phyloP scores from a whole-genome alignment of 1,284 basidiomycete genomes.

The Ceratobasidium sp. region DNA sequence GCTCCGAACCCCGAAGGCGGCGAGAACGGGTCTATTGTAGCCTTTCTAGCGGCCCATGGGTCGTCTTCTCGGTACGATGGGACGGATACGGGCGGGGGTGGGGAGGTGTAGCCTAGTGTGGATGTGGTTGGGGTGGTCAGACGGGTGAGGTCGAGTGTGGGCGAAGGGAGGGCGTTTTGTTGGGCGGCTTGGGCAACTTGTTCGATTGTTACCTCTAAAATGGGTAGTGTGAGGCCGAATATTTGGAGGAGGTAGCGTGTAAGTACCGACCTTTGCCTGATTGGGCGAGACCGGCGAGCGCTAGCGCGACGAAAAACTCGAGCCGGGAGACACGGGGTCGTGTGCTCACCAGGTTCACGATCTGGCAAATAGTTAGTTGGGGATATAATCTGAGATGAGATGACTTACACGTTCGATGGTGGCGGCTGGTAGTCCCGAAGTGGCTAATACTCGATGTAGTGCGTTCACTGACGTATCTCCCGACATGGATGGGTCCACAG shows the following conservation, averaged over 20 bases:
- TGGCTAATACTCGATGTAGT: slow-evolving; percentile 80
- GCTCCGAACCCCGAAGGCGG: slow-evolving; percentile 1
- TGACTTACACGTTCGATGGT: slow-evolving; percentile 80
- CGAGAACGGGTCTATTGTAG: slow-evolving; percentile 43
- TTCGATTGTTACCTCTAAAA: slow-evolving; percentile 80
- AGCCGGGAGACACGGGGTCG: slow-evolving; percentile 81
- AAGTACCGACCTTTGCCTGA: slow-evolving; percentile 73
- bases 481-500: slow-evolving; percentile 73
- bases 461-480: slow-evolving; percentile 85
- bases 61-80: slow-evolving; percentile 69
- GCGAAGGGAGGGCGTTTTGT: slow-evolving; percentile 77
- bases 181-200: slow-evolving; percentile 79
- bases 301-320: slow-evolving; percentile 90
- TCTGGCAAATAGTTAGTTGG: slow-evolving; percentile 63
- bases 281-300: slow-evolving; percentile 88
- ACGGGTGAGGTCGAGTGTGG: slow-evolving; percentile 70
- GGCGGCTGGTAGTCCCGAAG: slow-evolving; percentile 80
- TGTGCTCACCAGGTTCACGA: slow-evolving; percentile 84
- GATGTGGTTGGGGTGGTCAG: slow-evolving; percentile 63
- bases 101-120: slow-evolving; percentile 61
- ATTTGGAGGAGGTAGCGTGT: slow-evolving; percentile 46
- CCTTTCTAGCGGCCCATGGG: slow-evolving; percentile 71
- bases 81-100: slow-evolving; percentile 55
- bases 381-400: slow-evolving; percentile 11
- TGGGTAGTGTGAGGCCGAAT: neutral